Percentiles rank a stretch among this genome's conserved stretches.
These are phyloP conservation scores for Heterococcus sp. DNA, from an alignment of 108 stramenopile genomes.

Conservation along the genomic window DNA sequence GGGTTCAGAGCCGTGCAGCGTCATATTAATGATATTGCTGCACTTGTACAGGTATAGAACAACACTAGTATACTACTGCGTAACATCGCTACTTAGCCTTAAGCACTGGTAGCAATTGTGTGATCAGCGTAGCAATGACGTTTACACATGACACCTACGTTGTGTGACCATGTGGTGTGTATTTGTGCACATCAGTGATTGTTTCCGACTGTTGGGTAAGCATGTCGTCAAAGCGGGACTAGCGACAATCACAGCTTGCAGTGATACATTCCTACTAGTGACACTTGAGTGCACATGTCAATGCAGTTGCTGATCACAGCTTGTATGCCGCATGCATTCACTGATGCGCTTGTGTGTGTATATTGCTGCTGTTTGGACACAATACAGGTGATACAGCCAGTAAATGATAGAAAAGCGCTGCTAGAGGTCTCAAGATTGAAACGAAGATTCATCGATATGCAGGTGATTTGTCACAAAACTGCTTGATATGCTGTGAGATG, in stretches of 20 bases:
- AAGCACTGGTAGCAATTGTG: neutral
- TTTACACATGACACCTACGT: neutral
- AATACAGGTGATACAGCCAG: conserved; percentile 23
- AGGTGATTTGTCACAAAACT: neutral
- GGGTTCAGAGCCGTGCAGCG: conserved; percentile 39
- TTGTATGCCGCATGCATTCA: neutral
- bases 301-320: neutral
- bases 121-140: neutral
- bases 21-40: conserved; percentile 27
- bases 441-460: conserved; percentile 32
- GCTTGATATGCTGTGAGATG: neutral
- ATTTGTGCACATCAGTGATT: neutral
- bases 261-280: neutral
- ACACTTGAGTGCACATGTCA: neutral
- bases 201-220: neutral
- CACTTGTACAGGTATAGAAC: conserved; percentile 1
- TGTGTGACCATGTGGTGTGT: neutral
- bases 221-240: neutral
- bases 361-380: neutral
- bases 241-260: too few relatives aligned
- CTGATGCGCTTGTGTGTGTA: neutral
- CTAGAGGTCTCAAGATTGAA: conserved; percentile 7
- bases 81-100: neutral
- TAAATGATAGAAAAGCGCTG: conserved; percentile 1
- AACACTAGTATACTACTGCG: neutral